Percentiles rank a stretch among this genome's conserved stretches.
Conservation (phyloP, 768 basidiomycete genomes). For the Hypholoma fasciculare region DNA sequence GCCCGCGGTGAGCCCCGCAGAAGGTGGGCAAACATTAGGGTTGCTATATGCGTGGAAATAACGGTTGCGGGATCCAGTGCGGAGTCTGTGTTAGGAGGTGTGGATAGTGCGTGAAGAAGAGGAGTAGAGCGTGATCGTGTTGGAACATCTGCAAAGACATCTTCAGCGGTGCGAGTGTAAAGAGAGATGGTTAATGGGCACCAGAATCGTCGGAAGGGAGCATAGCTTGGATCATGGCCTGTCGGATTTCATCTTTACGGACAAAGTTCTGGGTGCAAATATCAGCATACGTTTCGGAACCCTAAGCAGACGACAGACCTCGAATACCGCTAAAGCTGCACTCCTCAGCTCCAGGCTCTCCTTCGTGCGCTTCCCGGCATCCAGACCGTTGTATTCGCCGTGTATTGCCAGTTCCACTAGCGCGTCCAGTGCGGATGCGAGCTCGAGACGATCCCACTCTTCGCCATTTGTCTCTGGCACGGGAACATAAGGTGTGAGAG, state of each 20-base stretch:
- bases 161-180: background rate
- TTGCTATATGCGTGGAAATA: slow-evolving; percentile 71
- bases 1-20: slow-evolving; percentile 65
- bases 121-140: slow-evolving; percentile 57
- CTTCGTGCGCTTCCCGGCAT: slow-evolving; percentile 55
- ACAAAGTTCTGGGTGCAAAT: slow-evolving; percentile 63
- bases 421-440: slow-evolving; percentile 77
- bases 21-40: slow-evolving; percentile 79
- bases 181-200: slow-evolving; percentile 13
- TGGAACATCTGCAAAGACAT: slow-evolving; percentile 23
- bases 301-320: slow-evolving; percentile 44
- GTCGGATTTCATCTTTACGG: slow-evolving; percentile 66
- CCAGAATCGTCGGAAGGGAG: slow-evolving; percentile 54
- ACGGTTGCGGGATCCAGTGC: slow-evolving; percentile 53
- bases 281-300: background rate
- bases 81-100: slow-evolving; percentile 56
- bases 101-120: slow-evolving; percentile 66
- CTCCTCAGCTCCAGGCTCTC: slow-evolving; percentile 75
- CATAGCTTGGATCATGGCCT: slow-evolving; percentile 74
- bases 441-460: slow-evolving; percentile 88
- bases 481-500: slow-evolving; percentile 73
- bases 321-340: slow-evolving; percentile 80
- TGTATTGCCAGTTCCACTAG: slow-evolving; percentile 82
- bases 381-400: slow-evolving; percentile 82
- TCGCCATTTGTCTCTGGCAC: slow-evolving; percentile 85